phyloP scores from a whole-genome alignment of 768 basidiomycete genomes.

The Collybia nuda region DNA sequence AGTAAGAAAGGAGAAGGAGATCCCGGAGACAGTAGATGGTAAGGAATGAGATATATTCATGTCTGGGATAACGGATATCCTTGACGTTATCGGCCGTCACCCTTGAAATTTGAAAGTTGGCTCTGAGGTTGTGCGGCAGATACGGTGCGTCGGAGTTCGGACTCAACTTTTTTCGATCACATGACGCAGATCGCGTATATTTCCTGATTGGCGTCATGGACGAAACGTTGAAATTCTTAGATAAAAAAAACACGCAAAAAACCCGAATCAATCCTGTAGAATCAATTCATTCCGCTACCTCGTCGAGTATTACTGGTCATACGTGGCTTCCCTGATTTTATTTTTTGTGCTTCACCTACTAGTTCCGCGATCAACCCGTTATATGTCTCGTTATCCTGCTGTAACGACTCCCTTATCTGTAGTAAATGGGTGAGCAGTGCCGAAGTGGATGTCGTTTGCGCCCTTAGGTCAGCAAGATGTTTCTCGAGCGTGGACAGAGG shows the following conservation, averaged over 20 bases:
- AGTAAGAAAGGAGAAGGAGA: conserved; percentile 93
- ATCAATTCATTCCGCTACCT: conserved; percentile 43
- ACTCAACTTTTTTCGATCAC: conserved; percentile 28
- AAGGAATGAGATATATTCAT: conserved; percentile 94
- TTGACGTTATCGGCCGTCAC: conserved; percentile 7
- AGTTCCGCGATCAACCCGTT: conserved; percentile 90
- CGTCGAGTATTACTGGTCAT: conserved; percentile 38
- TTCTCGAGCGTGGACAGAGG: conserved; percentile 67
- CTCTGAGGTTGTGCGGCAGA: conserved; percentile 1
- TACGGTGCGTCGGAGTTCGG: conserved; percentile 14
- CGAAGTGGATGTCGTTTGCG: conserved; percentile 76
- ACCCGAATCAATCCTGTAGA: neutral
- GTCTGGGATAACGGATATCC: conserved; percentile 3
- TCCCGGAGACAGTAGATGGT: conserved; percentile 77
- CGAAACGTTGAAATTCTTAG: too few species aligned
- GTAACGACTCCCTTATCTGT: conserved; percentile 77
- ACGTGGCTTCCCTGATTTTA: conserved; percentile 64
- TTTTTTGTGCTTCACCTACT: conserved; percentile 88
- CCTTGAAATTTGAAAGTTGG: conserved; percentile 6
- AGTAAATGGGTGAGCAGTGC: conserved; percentile 76
- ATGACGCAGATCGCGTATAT: conserved; percentile 9
- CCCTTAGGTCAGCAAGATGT: conserved; percentile 64
- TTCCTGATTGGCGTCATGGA: neutral
- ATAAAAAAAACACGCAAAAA: neutral
- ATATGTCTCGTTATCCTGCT: conserved; percentile 87